A percentile compares a stretch with the other conserved stretches of the same genome.
Evolutionary conservation across 2,329 filamentous ascomycete genomes (phyloP).

Genomic region (Penicillium sp.): DNA sequence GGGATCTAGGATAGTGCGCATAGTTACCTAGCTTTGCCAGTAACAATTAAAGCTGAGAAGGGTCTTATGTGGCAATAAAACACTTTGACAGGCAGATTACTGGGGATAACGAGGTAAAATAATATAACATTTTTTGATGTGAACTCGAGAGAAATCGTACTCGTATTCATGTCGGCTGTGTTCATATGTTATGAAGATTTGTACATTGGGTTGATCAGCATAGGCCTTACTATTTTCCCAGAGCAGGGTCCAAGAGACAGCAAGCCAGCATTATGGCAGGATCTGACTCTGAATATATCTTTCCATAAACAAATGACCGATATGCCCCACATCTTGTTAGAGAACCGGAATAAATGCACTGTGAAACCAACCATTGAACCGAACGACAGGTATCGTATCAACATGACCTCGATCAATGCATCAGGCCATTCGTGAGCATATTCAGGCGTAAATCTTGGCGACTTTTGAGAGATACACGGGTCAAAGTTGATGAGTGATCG

Average conservation of each 20-base stretch:
- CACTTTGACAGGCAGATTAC: too few species aligned
- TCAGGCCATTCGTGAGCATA: conserved; percentile 20
- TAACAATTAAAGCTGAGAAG: too few species aligned
- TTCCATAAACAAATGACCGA: not conserved
- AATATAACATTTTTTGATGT: too few species aligned
- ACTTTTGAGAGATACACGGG: not conserved
- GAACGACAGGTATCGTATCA: conserved; percentile 12
- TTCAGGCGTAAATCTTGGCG: not conserved
- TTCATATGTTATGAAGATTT: not conserved
- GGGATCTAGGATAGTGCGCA: too few species aligned
- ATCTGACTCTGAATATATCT: not conserved
- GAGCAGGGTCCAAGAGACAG: not conserved
- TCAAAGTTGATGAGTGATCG: not conserved
- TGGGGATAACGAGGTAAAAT: too few species aligned
- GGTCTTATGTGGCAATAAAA: too few species aligned
- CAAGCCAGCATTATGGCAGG: not conserved
- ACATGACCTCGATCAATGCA: conserved; percentile 22
- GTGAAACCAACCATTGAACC: too few species aligned
- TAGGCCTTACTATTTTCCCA: not conserved
- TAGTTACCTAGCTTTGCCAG: too few species aligned
- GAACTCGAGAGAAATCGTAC: not conserved
- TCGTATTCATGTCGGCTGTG: not conserved
- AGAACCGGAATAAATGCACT: not conserved
- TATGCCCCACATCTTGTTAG: not conserved
- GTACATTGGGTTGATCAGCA: not conserved